Conservation (phyloP, 208 protist species). For the Acanthamoeba castellanii region DNA sequence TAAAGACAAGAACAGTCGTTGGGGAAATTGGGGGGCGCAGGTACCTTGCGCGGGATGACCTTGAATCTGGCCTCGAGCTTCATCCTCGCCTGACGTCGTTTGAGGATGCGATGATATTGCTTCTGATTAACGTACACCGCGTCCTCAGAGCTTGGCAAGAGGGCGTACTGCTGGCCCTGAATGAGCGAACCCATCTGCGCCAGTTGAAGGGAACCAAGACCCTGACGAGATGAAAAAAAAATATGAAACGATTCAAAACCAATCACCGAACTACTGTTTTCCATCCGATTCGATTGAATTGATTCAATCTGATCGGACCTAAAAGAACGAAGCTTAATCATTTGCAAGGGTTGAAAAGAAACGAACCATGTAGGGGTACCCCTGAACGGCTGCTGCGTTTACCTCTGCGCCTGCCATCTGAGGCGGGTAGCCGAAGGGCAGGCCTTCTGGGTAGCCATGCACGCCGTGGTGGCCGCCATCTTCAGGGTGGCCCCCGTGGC, state of each 20-base stretch:
- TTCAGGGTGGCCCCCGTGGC: not conserved
- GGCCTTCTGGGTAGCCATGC: constrained; percentile 1
- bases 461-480: not conserved
- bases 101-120: constrained; percentile 88
- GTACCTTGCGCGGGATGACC: constrained; percentile 57
- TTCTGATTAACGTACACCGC: constrained; percentile 89
- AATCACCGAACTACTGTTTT: no score
- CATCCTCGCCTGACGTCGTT: constrained; percentile 82
- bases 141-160: constrained; percentile 76
- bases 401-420: not conserved
- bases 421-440: not conserved
- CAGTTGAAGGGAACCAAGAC: not conserved
- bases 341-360: no score
- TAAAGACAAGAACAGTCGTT: no score
- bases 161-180: not conserved
- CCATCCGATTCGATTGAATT: no score
- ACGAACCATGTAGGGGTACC: constrained; percentile 10
- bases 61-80: constrained; percentile 83
- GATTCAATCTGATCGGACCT: not conserved
- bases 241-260: no score
- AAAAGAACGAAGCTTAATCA: no score
- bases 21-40: constrained; percentile 1
- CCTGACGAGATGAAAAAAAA: not conserved
- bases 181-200: not conserved
- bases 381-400: not conserved